Evolutionary conservation across 163 green algal genomes (phyloP).

Genomic region (Volvox carteri): DNA sequence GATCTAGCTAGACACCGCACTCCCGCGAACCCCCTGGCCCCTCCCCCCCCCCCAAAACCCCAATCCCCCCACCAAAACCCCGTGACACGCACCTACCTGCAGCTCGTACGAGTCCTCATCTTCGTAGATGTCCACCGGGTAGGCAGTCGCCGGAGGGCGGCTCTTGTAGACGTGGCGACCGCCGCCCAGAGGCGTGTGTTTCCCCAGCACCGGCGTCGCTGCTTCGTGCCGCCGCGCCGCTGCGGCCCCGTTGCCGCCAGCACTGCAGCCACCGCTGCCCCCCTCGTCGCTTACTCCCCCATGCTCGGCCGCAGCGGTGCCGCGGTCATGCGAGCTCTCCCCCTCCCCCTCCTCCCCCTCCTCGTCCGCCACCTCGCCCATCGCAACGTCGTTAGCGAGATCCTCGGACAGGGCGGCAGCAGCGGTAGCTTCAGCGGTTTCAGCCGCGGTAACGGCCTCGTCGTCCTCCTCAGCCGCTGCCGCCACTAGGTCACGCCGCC

Average conservation of each 20-base stretch:
- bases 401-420: not conserved
- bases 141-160: not conserved
- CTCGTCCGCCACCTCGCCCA: not conserved
- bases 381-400: not conserved
- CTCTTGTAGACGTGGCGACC: constrained; percentile 8
- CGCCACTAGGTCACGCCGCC: too few relatives aligned
- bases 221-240: not conserved
- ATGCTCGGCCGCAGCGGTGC: too few relatives aligned
- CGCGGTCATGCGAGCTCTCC: not conserved
- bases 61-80: too few relatives aligned
- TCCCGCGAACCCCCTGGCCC: too few relatives aligned
- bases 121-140: constrained; percentile 53
- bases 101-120: constrained; percentile 41
- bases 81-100: constrained; percentile 15
- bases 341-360: not conserved
- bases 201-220: not conserved
- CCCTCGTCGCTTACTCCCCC: not conserved
- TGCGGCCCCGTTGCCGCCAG: not conserved
- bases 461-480: not conserved
- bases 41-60: too few relatives aligned
- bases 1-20: too few relatives aligned
- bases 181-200: constrained; percentile 33
- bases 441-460: not conserved
- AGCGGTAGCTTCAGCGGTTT: not conserved
- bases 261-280: not conserved